Conservation (phyloP, 768 basidiomycete species). For the Boletus rubroflammeus region DNA sequence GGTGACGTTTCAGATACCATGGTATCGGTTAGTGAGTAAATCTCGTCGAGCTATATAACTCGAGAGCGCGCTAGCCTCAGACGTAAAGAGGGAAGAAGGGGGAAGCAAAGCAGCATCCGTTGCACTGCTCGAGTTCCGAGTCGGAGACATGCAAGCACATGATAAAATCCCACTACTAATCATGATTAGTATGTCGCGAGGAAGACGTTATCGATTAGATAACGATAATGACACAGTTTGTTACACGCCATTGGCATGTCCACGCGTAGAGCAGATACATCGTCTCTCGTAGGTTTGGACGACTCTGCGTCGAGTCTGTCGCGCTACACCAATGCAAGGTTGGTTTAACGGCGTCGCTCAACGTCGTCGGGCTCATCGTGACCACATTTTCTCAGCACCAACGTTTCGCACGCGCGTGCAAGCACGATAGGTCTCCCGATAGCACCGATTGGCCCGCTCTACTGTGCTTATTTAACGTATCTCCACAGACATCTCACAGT, state of each 20-base stretch:
- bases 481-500: constrained; percentile 6
- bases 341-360: not conserved
- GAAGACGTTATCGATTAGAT: constrained; percentile 12
- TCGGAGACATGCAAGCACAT: too few relatives aligned
- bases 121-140: not conserved
- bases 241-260: too few relatives aligned
- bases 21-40: not conserved
- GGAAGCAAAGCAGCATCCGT: not conserved
- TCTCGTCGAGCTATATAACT: not conserved
- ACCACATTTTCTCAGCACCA: not conserved
- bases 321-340: constrained; percentile 10
- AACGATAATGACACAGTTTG: not conserved
- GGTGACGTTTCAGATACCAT: constrained; percentile 7
- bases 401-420: not conserved
- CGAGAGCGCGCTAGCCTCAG: not conserved
- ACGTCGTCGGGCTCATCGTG: not conserved
- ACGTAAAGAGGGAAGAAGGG: not conserved
- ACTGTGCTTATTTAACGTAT: constrained; percentile 2
- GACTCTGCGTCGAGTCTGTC: constrained; percentile 16
- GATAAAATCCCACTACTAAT: not conserved
- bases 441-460: not conserved
- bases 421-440: constrained; percentile 14
- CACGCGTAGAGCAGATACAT: too few relatives aligned
- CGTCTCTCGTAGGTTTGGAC: not conserved
- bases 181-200: not conserved